Evolutionary conservation across 2,329 filamentous ascomycete genomes (phyloP).

Genomic region (Pseudocercospora fijiensis): DNA sequence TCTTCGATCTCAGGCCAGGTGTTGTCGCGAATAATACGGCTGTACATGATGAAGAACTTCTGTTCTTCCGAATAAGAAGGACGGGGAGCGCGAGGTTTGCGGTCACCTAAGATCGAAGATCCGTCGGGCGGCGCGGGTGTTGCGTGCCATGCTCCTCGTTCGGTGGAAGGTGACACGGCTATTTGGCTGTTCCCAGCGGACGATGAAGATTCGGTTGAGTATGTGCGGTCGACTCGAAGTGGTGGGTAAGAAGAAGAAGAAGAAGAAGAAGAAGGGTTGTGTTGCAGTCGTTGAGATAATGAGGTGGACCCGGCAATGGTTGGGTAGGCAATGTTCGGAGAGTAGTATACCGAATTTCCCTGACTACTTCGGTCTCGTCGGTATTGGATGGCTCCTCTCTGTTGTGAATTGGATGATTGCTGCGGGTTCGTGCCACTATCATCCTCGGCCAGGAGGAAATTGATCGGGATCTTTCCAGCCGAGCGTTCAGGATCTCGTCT

Average conservation of each 20-base stretch:
- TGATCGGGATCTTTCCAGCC: conserved; percentile 18
- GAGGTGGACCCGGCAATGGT: conserved; percentile 4
- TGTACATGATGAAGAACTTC: conserved; percentile 39
- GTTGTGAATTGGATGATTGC: neutral
- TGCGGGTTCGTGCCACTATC: neutral
- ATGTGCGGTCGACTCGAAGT: neutral
- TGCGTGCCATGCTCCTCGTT: neutral
- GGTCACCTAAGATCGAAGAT: conserved; percentile 8
- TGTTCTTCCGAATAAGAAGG: conserved; percentile 39
- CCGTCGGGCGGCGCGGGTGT: neutral
- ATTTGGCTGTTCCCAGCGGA: neutral
- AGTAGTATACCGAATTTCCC: neutral
- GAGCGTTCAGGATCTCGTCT: conserved; percentile 14
- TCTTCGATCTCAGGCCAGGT: conserved; percentile 36
- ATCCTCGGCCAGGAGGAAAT: conserved; percentile 12
- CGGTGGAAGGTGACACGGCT: neutral
- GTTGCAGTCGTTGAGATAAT: conserved; percentile 7
- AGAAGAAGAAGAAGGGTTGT: conserved; percentile 9
- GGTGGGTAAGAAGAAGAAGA: too few relatives aligned
- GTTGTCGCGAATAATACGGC: conserved; percentile 32
- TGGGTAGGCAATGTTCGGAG: neutral
- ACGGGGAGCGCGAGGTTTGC: conserved; percentile 30
- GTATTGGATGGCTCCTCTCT: neutral
- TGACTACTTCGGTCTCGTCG: neutral
- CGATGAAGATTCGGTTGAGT: neutral